These are phyloP conservation scores for Penicillium herquei DNA, from an alignment of 495 filamentous ascomycete species.

Conservation along the genomic window DNA sequence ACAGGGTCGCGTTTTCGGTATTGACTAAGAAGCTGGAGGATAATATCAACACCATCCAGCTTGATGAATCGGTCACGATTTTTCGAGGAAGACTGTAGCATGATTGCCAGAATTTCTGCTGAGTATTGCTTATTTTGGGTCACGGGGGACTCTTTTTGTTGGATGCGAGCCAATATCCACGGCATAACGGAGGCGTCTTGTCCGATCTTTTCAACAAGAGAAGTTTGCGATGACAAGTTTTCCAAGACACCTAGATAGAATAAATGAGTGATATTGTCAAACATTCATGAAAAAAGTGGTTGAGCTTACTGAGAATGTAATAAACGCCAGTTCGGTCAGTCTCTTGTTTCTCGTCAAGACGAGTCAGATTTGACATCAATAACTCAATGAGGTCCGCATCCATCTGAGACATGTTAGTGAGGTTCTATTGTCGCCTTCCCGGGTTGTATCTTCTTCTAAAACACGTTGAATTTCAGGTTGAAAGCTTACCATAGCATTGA, in stretches of 20 bases:
- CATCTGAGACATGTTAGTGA: constrained; percentile 31
- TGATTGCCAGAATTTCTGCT: constrained; percentile 85
- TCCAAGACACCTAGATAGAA: constrained; percentile 63
- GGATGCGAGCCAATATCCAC: constrained; percentile 75
- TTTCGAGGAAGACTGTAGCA: constrained; percentile 65
- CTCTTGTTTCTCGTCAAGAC: constrained; percentile 78
- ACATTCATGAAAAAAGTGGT: not conserved
- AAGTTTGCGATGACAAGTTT: constrained; percentile 71
- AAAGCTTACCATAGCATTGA: constrained; percentile 66
- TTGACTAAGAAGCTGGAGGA: constrained; percentile 81
- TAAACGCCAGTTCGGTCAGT: constrained; percentile 83
- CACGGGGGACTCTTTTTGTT: constrained; percentile 57
- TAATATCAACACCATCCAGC: constrained; percentile 70
- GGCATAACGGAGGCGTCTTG: constrained; percentile 61
- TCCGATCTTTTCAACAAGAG: constrained; percentile 68
- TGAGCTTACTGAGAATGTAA: constrained; percentile 62
- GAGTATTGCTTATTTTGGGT: constrained; percentile 95
- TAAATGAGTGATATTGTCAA: constrained; percentile 9
- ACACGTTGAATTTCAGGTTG: not conserved
- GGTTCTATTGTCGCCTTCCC: too few relatives aligned
- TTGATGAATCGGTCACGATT: constrained; percentile 64
- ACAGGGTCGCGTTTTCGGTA: constrained; percentile 87
- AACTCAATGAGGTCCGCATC: constrained; percentile 82
- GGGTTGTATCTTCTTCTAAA: constrained; percentile 19
- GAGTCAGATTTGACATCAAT: constrained; percentile 76